A percentile compares a stretch with the other conserved stretches of the same genome.
These are phyloP conservation scores for Plectosphaerella sp. DNA, from an alignment of 2,329 filamentous ascomycete genomes.

Conservation along the genomic window DNA sequence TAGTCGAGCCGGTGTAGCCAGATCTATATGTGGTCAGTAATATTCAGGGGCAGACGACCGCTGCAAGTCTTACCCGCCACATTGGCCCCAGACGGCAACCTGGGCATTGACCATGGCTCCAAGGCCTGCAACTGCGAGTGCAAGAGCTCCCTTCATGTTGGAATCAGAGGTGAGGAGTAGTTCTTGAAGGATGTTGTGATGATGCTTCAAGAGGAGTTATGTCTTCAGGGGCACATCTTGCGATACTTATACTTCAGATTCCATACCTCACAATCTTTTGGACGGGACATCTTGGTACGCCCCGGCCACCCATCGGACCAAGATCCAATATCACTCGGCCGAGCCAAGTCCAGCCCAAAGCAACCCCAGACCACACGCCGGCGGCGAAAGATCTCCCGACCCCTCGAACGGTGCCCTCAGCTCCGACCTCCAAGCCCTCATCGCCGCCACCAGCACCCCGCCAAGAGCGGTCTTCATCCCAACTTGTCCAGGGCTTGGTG, in stretches of 20 bases:
- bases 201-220: not conserved
- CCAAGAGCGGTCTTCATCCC: not conserved
- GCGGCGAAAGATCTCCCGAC: not conserved
- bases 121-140: conserved; percentile 5
- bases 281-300: not conserved
- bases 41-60: not conserved
- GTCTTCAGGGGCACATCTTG: not conserved
- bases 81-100: conserved; percentile 5
- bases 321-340: not conserved
- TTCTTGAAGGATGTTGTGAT: not conserved
- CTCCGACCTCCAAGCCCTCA: not conserved
- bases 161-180: not conserved
- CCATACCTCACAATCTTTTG: not conserved
- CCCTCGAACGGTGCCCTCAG: not conserved
- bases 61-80: conserved; percentile 5
- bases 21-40: conserved; percentile 2
- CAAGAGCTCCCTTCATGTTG: conserved; percentile 4
- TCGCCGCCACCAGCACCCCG: not conserved
- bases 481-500: not conserved
- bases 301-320: not conserved
- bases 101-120: conserved; percentile 3
- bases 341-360: not conserved
- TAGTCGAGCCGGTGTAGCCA: conserved; percentile 27
- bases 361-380: not conserved
- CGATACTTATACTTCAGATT: not conserved